phyloP scores from a whole-genome alignment of 768 basidiomycete species.

The Mycena venus region DNA sequence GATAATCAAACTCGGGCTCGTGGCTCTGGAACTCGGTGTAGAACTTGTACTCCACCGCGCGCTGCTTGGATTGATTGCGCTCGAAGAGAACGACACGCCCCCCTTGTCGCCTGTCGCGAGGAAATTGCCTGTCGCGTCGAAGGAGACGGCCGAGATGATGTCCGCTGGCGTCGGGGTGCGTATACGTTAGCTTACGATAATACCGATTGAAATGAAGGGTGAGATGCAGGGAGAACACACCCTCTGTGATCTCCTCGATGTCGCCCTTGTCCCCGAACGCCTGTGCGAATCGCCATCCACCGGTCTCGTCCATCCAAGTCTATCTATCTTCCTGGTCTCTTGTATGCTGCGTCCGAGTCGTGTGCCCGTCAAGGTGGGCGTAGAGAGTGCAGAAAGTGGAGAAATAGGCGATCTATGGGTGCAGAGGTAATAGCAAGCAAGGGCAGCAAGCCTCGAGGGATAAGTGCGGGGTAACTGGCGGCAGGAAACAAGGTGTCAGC shows the following conservation, averaged over 20 bases:
- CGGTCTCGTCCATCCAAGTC: constrained; percentile 62
- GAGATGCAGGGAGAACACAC: constrained; percentile 57
- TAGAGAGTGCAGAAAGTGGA: not conserved
- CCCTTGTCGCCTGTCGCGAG: constrained; percentile 99
- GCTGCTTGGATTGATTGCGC: constrained; percentile 98
- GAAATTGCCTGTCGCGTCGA: constrained; percentile 99
- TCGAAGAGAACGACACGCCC: constrained; percentile 99
- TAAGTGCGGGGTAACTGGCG: not conserved
- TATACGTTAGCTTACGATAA: not conserved
- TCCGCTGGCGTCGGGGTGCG: constrained; percentile 73
- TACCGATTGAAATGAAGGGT: not conserved
- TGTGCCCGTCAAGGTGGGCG: not conserved
- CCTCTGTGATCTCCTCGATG: constrained; percentile 99
- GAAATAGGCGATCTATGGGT: not conserved
- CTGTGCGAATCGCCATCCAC: constrained; percentile 98
- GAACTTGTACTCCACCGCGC: constrained; percentile 98
- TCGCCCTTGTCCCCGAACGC: constrained; percentile 99
- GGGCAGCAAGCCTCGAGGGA: not conserved
- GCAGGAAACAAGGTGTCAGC: constrained; percentile 28
- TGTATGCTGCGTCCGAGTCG: constrained; percentile 6
- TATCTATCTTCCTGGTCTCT: not conserved
- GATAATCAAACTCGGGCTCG: constrained; percentile 99
- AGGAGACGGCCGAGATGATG: constrained; percentile 99
- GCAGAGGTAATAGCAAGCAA: not conserved
- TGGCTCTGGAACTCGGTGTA: constrained; percentile 99